Evolutionary conservation across 805 yeast genomes (phyloP), one percentile per base, ranked within the genome.

Genomic region (Candida ortonii): DNA sequence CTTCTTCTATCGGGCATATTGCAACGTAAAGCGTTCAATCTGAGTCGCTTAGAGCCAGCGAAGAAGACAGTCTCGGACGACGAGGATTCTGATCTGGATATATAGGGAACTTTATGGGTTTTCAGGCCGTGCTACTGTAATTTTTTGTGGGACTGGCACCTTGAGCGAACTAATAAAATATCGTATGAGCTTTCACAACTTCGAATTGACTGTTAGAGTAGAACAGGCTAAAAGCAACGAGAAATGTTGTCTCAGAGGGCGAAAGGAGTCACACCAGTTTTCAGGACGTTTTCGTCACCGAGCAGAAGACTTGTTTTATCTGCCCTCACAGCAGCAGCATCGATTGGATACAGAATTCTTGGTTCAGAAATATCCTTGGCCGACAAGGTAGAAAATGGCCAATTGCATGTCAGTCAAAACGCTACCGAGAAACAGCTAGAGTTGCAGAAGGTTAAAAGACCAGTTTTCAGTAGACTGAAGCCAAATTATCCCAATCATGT

Each of bases 401-500:
- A 69, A 49, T 45, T 68, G 27, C 71, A 68, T 49, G 61, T 59
- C 36, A 53, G 58, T 22, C 49, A 54, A 43, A 22, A 58, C 36
- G 33, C 43, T 35, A 35, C 51, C 34, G 57, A 53, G 47, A 44
- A 16, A 24, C 68, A 46, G 53, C 55, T 50, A 14, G 39, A 39
- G 14, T 15, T 34, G 22, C 14, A 28, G 16, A 31, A 27, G 10
- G 23, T 17, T 19, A 28, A 36, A 12, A 56, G 49, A 23, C 59
- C 57, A 13, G 48, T 46, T 30, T 68, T 72, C 45, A 41, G 49
- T 22, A 55, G 80, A 36, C 57, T 63, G 1, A 53, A 46, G 21
- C 71, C 75, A 1, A 64, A 69, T 25, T 86, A 81, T 58, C 81
- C 81, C 2, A 87, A 85, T 2, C 95, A 88, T 55, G 80, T 90